These are phyloP conservation scores for Zymoseptoria brevis DNA, from an alignment of 2,329 filamentous ascomycete genomes.

Conservation along the genomic window DNA sequence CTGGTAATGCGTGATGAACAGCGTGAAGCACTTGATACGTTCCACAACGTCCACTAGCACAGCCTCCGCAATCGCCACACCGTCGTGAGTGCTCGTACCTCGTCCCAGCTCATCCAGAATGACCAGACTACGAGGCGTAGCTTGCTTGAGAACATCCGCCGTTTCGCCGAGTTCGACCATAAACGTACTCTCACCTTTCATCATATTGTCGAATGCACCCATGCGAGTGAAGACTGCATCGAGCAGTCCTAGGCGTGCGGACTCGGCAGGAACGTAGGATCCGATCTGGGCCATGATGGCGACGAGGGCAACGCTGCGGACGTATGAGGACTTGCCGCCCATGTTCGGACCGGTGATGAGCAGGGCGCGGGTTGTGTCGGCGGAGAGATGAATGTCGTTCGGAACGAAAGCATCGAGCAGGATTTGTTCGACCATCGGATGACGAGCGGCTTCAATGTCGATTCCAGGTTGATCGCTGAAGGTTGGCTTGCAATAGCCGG, in stretches of 20 bases:
- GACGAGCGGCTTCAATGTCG: slow-evolving; percentile 65
- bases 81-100: slow-evolving; percentile 91
- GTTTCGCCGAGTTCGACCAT: slow-evolving; percentile 97
- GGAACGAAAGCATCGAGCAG: slow-evolving; percentile 83
- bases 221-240: slow-evolving; percentile 94
- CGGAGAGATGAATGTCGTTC: slow-evolving; percentile 69
- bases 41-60: slow-evolving; percentile 79
- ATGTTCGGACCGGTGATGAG: slow-evolving; percentile 97
- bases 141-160: slow-evolving; percentile 79
- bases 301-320: slow-evolving; percentile 84
- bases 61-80: slow-evolving; percentile 87
- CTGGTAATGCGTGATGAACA: slow-evolving; percentile 99
- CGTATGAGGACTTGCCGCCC: slow-evolving; percentile 97
- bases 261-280: slow-evolving; percentile 78
- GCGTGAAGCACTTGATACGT: slow-evolving; percentile 65
- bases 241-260: slow-evolving; percentile 67
- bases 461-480: slow-evolving; percentile 60
- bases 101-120: slow-evolving; percentile 92
- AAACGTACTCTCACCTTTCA: slow-evolving; percentile 90
- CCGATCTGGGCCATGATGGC: slow-evolving; percentile 91
- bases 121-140: slow-evolving; percentile 74
- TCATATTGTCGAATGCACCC: slow-evolving; percentile 92
- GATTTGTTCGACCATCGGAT: slow-evolving; percentile 92
- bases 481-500: slow-evolving; percentile 77
- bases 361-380: slow-evolving; percentile 60